Base-by-base conservation (phyloP, 805 yeast species). In the Kluyveromyces lactis region DNA sequence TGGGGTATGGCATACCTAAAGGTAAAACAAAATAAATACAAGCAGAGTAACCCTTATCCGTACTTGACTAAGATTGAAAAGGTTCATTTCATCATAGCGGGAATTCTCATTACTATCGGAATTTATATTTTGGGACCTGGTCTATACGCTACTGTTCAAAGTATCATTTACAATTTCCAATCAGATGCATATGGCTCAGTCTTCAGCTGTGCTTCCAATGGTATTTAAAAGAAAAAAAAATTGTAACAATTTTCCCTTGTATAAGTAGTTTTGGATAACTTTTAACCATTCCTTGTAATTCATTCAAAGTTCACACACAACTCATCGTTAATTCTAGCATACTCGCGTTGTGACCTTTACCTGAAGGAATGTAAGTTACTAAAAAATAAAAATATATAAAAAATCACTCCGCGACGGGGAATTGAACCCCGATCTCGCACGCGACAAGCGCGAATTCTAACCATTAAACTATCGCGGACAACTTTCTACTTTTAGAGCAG, bases 111-210 rank as follows among this genome's bases (percentile, higher is more conserved):
- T 26, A 44, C 51, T 3, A 58, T 69, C 33, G 82, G 82, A 3
- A 42, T 74, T 36, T 76, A 72, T 52, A 69, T 76, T 36, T 56
- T 76, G 36, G 82, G 81, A 0, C 81, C 81, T 0, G 82, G 82
- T 10, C 56, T 69, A 4, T 76, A 76, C 43, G 72, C 79, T 12
- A 67, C 76, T 17, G 64, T 75, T 29, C 69, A 73, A 48, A 72
- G 79, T 47, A 76, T 76, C 39, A 62, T 76, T n/a, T 45, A 55
- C 46, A 71, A 75, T 23, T 76, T 73, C 53, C 57, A 69, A 46
- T 64, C 63, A 8, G 69, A 69, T 42, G 59, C 63, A 4, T 74
- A 73, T 41, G 79, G 79, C 3, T 62, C 61, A 6, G 75, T 74
- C 1, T 76, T 76, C 47, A 54, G 70, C 8, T 76, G 82, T 52